Conservation (phyloP, 2,329 filamentous ascomycete species). For the Pseudopithomyces maydicus region DNA sequence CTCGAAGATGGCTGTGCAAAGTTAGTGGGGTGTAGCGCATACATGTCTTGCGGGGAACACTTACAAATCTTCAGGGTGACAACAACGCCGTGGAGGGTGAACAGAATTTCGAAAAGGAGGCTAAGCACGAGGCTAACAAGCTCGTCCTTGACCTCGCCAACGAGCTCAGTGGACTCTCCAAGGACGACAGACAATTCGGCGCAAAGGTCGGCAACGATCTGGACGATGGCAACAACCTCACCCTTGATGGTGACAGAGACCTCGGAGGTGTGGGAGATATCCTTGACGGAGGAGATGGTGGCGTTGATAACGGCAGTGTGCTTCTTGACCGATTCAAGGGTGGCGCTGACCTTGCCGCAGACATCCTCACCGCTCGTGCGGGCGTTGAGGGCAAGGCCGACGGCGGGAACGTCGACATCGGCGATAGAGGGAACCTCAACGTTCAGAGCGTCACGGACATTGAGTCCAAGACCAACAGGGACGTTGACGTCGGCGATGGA, state of each 20-base stretch:
- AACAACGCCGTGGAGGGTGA: conserved; percentile 7
- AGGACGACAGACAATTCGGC: conserved; percentile 1
- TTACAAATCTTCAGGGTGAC: conserved; percentile 7
- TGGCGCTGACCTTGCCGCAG: neutral
- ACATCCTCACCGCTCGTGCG: conserved; percentile 1
- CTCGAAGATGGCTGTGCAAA: conserved; percentile 8
- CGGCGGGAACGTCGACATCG: neutral
- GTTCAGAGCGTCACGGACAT: neutral
- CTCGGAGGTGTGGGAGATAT: neutral
- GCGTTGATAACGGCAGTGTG: conserved; percentile 11
- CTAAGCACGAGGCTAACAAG: conserved; percentile 5
- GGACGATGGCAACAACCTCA: conserved; percentile 5
- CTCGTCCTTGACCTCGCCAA: conserved; percentile 1
- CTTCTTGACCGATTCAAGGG: conserved; percentile 9
- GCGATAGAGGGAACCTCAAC: neutral
- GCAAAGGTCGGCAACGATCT: conserved; percentile 2
- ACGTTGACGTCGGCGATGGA: neutral
- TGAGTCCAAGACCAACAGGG: too few species aligned
- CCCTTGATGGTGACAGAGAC: conserved; percentile 1
- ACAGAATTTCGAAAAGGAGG: conserved; percentile 9
- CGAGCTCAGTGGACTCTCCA: neutral
- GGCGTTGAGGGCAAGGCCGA: neutral
- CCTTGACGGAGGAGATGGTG: conserved; percentile 1
- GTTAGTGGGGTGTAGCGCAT: neutral
- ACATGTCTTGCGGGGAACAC: neutral